Base-by-base conservation (phyloP, 2,329 filamentous ascomycete species). In the Botrytis byssoidea region DNA sequence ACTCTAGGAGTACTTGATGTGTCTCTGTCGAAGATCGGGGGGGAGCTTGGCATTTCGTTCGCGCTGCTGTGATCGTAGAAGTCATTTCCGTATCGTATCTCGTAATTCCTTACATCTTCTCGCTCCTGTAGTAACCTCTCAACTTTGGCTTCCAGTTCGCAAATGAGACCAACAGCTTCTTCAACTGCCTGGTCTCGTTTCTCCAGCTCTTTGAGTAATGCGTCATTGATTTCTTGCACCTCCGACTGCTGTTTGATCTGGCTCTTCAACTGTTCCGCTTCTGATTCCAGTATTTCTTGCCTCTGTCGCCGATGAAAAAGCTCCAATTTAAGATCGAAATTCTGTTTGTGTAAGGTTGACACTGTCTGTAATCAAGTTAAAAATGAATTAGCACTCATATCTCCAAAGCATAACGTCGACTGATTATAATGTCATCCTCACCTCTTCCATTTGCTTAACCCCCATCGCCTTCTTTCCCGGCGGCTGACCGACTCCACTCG, bases 241-340 rank as follows among this genome's bases (percentile, higher is more conserved):
- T 90, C 87, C 6, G 81, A 78, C 74, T 84, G 83, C 73, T 85
- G 82, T 25, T 80, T 78, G 57, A 85, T 71, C 60, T 78, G 76
- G 67, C 81, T 82, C 75, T 87, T 86, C 71, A 89, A 85, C 12
- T 82, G 81, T 75, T 89, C 87, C 29, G 92, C 77, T 59, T 85
- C 84, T 48, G 86, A 84, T 78, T 93, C 90, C 48, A 93, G 78
- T 35, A 83, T 83, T 14, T 85, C 85, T 78, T 92, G 90, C 71
- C 87, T 86, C 81, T 93, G 88, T 42, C 91, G 86, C 10, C 90
- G 86, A 79, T 93, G 91, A 77, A 88, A 92, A 1, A 94, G 82
- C 79, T 93, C 91, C 46, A 93, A 84, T 81, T 94, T 93, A 60
- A 94, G 85, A 77, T 93, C 91, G 77, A 93, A 94, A 78, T 93